Evolutionary conservation across 177 flowering plant genomes (phyloP), one percentile per base, ranked within the genome.

Genomic region (Tripterygium wilfordii): DNA sequence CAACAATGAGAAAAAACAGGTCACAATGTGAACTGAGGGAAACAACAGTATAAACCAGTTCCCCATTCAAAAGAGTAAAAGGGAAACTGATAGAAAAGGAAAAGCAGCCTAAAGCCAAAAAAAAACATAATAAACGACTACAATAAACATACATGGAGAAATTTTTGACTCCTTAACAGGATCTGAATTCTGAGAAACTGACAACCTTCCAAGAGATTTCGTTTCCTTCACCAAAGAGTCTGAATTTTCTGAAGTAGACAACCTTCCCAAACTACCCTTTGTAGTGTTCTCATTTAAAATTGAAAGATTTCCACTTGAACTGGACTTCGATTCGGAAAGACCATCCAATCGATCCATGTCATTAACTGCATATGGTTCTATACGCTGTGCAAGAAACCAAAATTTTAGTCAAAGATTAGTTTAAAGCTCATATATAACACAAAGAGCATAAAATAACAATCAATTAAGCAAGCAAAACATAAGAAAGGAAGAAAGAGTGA

Each of bases 351-450:
- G 69, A 19, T 60, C 41, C 36, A 48, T 36, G 35, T 51, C 64
- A 45, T 68, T 65, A 49, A 73, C 45, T 24, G 88, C 56, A 65
- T 85, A 86, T 23, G 97, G 96, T 61, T 86, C 98, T 51, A 79
- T 71, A 24, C 91, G 80, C 98, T 91, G 66, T 47, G 15, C 45
- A 62, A 61, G 30, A 60, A 45, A 49, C 15, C 47, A 44, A 15
- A 9, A 17, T 28, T n/a, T n/a, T n/a, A n/a, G n/a, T n/a, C n/a
- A n/a, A n/a, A n/a, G n/a, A n/a, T n/a, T n/a, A n/a, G n/a, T n/a
- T n/a, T n/a, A n/a, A n/a, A n/a, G n/a, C n/a, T n/a, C n/a, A n/a
- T n/a, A n/a, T n/a, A n/a, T n/a, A n/a, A n/a, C n/a, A n/a, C n/a
- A n/a, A n/a, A n/a, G n/a, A n/a, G n/a, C n/a, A n/a, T n/a, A 42